Percentiles rank a stretch among this genome's conserved stretches.
phyloP scores from a whole-genome alignment of 2,329 filamentous ascomycete species.

The Chrysosporium queenslandicum region DNA sequence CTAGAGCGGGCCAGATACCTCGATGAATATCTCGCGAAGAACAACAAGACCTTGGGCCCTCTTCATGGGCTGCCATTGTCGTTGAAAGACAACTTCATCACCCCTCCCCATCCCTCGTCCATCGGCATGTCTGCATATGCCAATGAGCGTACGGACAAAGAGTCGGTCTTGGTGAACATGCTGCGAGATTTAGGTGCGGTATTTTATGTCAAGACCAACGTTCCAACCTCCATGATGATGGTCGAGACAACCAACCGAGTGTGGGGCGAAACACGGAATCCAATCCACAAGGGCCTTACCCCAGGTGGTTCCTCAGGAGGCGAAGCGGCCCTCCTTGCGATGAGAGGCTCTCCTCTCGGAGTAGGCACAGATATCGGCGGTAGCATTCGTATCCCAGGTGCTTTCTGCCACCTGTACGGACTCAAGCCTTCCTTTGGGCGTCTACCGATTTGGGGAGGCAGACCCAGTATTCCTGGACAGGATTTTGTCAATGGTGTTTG shows the following conservation, averaged over 20 bases:
- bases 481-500: constrained; percentile 34
- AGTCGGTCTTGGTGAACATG: constrained; percentile 30
- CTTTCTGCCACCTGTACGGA: constrained; percentile 32
- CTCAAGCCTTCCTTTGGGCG: constrained; percentile 34
- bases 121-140: constrained; percentile 17
- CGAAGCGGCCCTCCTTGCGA: constrained; percentile 29
- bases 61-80: constrained; percentile 36
- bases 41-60: constrained; percentile 29
- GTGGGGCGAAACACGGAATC: constrained; percentile 35
- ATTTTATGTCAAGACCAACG: constrained; percentile 35
- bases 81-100: constrained; percentile 35
- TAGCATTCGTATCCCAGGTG: constrained; percentile 32
- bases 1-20: constrained; percentile 29
- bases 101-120: constrained; percentile 19
- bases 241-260: constrained; percentile 36
- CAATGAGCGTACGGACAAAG: constrained; percentile 20
- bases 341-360: constrained; percentile 26
- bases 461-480: constrained; percentile 31
- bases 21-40: constrained; percentile 34
- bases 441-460: constrained; percentile 29
- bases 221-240: constrained; percentile 37
- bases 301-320: constrained; percentile 31
- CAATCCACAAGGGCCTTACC: constrained; percentile 27
- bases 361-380: constrained; percentile 36
- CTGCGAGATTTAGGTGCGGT: constrained; percentile 35